Evolutionary conservation across 75 land plant genomes (phyloP), one percentile per base, ranked within the genome.

Genomic region (Chamaecyparis obtusa): DNA sequence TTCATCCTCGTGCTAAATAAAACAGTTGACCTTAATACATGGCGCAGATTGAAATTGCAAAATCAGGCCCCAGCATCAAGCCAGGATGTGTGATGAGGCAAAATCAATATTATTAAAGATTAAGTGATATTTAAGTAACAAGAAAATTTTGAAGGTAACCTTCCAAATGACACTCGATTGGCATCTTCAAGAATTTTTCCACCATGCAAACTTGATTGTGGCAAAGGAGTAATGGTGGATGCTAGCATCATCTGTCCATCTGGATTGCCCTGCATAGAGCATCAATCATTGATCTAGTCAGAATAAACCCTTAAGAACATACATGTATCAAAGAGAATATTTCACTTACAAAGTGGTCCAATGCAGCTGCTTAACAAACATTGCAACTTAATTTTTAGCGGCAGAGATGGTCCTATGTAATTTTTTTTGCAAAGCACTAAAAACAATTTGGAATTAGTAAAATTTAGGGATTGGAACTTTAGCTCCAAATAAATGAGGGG

Each of bases 161-260:
- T 98, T 91, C 99, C 99, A 94, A 98, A 98, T 76, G 99, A 92
- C 85, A 95, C 83, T 39, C 87, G 87, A 48, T 89, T 87, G 19
- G 89, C 92, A 85, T 89, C 93, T 74, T 94, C 95, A 27, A 87
- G 87, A 46, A 85, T 46, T 2, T 83, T 85, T 87, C 72, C 90
- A 48, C 87, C 91, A 87, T 88, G 87, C 74, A 81, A 79, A 85
- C 85, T 85, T 72, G 94, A 91, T 21, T 94, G 89, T 39, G 93
- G 93, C 86, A 94, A 93, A 86, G 99, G 96, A 88, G 90, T 94
- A 51, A 98, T 91, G 14, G 99, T 96, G 35, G 97, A 98, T 83
- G 95, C 96, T 69, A 98, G 90, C 93, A 96, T 88, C 74, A 88
- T 87, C 87, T 98, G 99, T 27, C 99, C 99, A 84, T 97, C 99